Base-by-base conservation (phyloP, 2,329 filamentous ascomycete species). In the Pyrenochaeta sp. region DNA sequence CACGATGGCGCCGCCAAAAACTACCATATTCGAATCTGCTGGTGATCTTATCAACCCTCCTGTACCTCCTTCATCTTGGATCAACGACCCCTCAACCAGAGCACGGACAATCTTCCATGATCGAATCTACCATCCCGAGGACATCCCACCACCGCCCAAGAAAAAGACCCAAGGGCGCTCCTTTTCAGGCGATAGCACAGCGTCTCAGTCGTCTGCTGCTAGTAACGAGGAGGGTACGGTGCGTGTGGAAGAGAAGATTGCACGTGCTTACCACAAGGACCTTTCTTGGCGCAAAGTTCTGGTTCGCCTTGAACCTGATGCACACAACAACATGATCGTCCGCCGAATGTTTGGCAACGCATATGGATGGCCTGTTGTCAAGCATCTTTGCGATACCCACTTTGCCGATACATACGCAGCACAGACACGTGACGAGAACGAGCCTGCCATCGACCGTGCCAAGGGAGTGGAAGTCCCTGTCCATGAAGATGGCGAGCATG, bases 311-410 rank as follows among this genome's bases (percentile, higher is more conserved):
- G 93, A 99, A 67, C 94, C 94, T 0, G 94, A 99, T 72, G 94
- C 94, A 0, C 94, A 99, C 75, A 99, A 99, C 73, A 99, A 99
- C 71, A 96, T 99, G 56, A 88, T 97, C 48, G 94, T 99, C 17
- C 87, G 94, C 11, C 87, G 94, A 42, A 96, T 91, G 86, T 99
- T 99, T 69, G 87, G 91, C 43, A 99, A 99, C 64, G 94, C 94
- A 0, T 96, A 96, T 61, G 94, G 94, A 2, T 99, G 94, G 94
- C 94, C 94, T 0, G 94, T 99, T 1, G 78, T 97, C 35, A 92
- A 96, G 72, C 94, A 99, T 72, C 75, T 97, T 14, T 93, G 94
- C 38, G 92, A 97, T 61, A 91, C 90, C 0, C 94, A 99, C 73
- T 99, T 99, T 67, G 88, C 85, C 40, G 88, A 95, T 64, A 85